Evolutionary conservation across 371 early-diverging fungal genomes (phyloP), one percentile per base, ranked within the genome.

Genomic region (Lichtheimia hyalospora): DNA sequence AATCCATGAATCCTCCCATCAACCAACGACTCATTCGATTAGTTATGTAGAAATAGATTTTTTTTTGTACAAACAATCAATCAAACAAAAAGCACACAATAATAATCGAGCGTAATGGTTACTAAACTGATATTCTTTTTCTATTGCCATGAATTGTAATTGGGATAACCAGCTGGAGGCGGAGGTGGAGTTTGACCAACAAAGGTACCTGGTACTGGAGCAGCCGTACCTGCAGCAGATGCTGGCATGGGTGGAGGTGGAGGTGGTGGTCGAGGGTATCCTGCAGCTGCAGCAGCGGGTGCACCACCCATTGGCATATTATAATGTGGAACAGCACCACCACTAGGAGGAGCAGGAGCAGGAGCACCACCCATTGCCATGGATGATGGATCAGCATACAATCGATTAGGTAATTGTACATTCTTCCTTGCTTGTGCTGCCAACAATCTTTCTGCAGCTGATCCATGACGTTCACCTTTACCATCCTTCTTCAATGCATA

Each of bases 401-500:
- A 63, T 46, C 88, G 79, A 68, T 90, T 89, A 21, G 92, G 91
- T 58, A 76, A 53, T 27, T 84, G 81, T 41, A 80, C 80, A 63
- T 87, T 87, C 72, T 95, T 94, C 52, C 81, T 80, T 27, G 93
- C 94, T 75, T 97, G 92, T 5, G 93, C 89, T 3, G 99, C 99
- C 69, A 98, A 82, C 53, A 97, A 70, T 60, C 99, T 88, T 73
- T 98, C 98, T 79, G 98, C 97, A 2, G 96, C 95, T 28, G 94
- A 91, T 50, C 99, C 99, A 69, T 99, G 99, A 20, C 96, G 77
- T 70, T 97, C 98, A 14, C 99, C 99, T 75, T 94, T 93, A 27
- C 96, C 96, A 64, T 99, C 98, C 79, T 98, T 98, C 76, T 98
- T 98, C 69, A 94, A 92, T 1, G 98, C 97, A 75, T 96, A 99